Evolutionary conservation across 441 rosid genomes (phyloP), one percentile per base, ranked within the genome.

Genomic region (Brassica hybrid): DNA sequence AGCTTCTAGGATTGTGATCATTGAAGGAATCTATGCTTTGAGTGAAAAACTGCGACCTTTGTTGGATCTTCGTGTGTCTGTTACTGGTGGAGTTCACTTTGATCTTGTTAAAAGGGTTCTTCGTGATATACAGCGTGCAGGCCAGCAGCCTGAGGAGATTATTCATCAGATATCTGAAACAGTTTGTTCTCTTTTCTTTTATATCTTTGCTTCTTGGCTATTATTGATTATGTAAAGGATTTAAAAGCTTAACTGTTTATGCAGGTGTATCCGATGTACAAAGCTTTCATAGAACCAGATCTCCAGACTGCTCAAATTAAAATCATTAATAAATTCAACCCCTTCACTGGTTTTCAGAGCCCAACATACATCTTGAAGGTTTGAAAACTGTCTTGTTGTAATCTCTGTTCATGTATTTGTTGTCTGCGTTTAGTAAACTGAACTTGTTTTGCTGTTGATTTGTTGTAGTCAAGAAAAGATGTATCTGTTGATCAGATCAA

Each of bases 261-360:
- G 73, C 85, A 96, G 99, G 99, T 96, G 30, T 96, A 92, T 81
- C 99, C 99, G 30, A 96, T 96, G 99, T 96, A 96, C 86, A 96
- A 96, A 85, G 99, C 99, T 80, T 96, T 88, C 80, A 96, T 96
- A 14, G 99, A 96, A 83, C 98, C 98, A 62, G 98, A 94, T 84
- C 98, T 96, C 71, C 90, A 89, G 88, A 96, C 98, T 38, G 98
- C 99, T 50, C 99, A 96, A 56, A 88, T 96, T 71, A 92, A 86
- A 85, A 94, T 96, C 73, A 84, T 85, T 70, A 96, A 96, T 86
- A 96, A 92, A 83, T 96, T 96, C 84, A 96, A 96, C 77, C 98
- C 99, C 9, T 96, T 96, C 84, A 80, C 94, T 11, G 98, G 99
- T 79, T 96, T 96, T 85, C 99, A 96, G 77, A 89, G 86, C 83